phyloP scores from a whole-genome alignment of 2,329 filamentous ascomycete species.

The Microdochium nivale region DNA sequence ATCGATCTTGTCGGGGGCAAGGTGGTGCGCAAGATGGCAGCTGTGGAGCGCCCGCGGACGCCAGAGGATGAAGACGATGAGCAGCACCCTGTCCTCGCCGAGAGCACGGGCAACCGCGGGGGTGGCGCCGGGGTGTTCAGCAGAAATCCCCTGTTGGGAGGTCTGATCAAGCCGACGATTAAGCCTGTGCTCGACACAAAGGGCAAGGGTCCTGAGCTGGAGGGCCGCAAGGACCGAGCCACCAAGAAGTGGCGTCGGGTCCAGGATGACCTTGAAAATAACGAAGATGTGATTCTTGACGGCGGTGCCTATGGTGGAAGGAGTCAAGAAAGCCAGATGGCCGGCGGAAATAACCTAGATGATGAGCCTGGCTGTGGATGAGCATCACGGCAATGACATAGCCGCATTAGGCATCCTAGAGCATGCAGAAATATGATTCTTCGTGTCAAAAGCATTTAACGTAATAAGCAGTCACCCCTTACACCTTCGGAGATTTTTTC shows the following conservation, averaged over 20 bases:
- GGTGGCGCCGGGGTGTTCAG: slow-evolving; percentile 53
- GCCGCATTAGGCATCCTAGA: too few species aligned
- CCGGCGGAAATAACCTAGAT: background rate
- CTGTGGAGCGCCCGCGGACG: slow-evolving; percentile 47
- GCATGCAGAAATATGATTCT: too few species aligned
- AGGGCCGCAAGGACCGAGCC: slow-evolving; percentile 32
- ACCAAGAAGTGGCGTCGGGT: slow-evolving; percentile 46
- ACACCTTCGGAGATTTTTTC: too few species aligned
- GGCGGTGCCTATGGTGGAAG: slow-evolving; percentile 40
- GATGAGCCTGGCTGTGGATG: background rate
- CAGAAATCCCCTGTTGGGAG: slow-evolving; percentile 57
- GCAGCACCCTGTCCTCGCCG: slow-evolving; percentile 15
- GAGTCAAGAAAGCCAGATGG: background rate
- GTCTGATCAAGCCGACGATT: slow-evolving; percentile 56
- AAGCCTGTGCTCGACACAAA: slow-evolving; percentile 27
- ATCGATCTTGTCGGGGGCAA: slow-evolving; percentile 74
- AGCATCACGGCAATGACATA: background rate
- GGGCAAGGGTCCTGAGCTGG: slow-evolving; percentile 36
- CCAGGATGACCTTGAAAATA: slow-evolving; percentile 50
- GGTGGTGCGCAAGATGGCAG: slow-evolving; percentile 64
- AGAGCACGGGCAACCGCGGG: slow-evolving; percentile 24
- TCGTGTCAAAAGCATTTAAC: too few species aligned
- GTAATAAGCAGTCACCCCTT: too few species aligned
- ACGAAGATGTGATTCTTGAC: slow-evolving; percentile 50
- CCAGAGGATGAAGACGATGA: slow-evolving; percentile 34